Conservation (phyloP, 75 land plant genomes). For the Isoetes taiwanensis region DNA sequence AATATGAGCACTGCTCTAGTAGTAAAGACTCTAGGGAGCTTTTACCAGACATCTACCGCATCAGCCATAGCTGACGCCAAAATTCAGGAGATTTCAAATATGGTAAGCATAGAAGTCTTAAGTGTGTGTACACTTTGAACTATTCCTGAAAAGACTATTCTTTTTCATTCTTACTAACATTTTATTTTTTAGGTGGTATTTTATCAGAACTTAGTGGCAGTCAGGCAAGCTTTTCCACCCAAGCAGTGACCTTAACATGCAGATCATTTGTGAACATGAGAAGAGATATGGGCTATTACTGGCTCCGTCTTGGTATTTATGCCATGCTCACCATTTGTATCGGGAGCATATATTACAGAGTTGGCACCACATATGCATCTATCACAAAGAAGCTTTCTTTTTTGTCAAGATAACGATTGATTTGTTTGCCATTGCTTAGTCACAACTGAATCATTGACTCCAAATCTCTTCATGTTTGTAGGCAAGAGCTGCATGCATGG, state of each 20-base stretch:
- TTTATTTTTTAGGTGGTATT: background rate
- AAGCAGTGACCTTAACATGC: background rate
- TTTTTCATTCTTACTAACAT: background rate
- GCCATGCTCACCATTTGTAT: background rate
- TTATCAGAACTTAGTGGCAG: conserved; percentile 1
- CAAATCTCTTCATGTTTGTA: too few relatives aligned
- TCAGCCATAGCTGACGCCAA: background rate
- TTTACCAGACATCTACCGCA: background rate
- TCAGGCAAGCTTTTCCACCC: background rate
- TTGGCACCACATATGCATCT: background rate
- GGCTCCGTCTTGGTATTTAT: conserved; percentile 1
- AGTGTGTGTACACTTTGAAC: background rate
- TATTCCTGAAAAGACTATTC: background rate
- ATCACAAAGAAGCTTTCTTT: too few relatives aligned
- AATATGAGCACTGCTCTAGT: background rate
- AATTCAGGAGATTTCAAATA: background rate
- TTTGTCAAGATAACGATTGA: too few relatives aligned
- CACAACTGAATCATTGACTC: too few relatives aligned
- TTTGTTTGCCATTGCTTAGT: too few relatives aligned
- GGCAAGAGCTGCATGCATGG: conserved; percentile 1
- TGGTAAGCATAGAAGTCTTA: background rate
- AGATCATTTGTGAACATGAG: conserved; percentile 2
- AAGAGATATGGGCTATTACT: background rate
- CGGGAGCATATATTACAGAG: background rate
- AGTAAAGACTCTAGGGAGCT: background rate